phyloP scores from a whole-genome alignment of 2,329 filamentous ascomycete species.

The Fusarium odoratissimum region DNA sequence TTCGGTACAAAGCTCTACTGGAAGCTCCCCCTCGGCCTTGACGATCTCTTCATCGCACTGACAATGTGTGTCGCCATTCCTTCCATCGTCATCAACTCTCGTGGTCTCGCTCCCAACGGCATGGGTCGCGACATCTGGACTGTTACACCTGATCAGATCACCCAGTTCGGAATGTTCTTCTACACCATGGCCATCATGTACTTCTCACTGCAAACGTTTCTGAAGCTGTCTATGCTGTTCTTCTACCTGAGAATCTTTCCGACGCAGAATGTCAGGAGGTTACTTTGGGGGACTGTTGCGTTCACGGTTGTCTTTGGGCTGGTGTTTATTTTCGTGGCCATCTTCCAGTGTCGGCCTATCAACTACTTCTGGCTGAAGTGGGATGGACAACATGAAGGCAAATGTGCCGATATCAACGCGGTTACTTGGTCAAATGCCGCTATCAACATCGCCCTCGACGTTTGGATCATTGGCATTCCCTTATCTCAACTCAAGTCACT shows the following conservation, averaged over 20 bases:
- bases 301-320: constrained; percentile 55
- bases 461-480: constrained; percentile 64
- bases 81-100: constrained; percentile 46
- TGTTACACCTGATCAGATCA: constrained; percentile 54
- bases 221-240: constrained; percentile 64
- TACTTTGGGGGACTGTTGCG: constrained; percentile 57
- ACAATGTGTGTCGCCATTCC: constrained; percentile 47
- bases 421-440: constrained; percentile 63
- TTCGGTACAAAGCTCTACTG: constrained; percentile 51
- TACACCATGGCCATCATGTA: constrained; percentile 59
- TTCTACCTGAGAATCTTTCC: constrained; percentile 69
- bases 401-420: constrained; percentile 61
- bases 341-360: constrained; percentile 65
- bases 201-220: constrained; percentile 57
- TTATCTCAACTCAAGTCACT: constrained; percentile 57
- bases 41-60: constrained; percentile 53
- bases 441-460: constrained; percentile 64
- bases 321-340: constrained; percentile 55
- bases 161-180: constrained; percentile 56
- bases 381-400: constrained; percentile 59
- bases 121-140: constrained; percentile 65
- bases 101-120: constrained; percentile 53
- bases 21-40: constrained; percentile 51
- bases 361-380: constrained; percentile 65
- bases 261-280: constrained; percentile 48